Percentiles rank a stretch among this genome's conserved stretches.
These are phyloP conservation scores for Lentinula raphanica DNA, from an alignment of 768 basidiomycete genomes.

Conservation along the genomic window DNA sequence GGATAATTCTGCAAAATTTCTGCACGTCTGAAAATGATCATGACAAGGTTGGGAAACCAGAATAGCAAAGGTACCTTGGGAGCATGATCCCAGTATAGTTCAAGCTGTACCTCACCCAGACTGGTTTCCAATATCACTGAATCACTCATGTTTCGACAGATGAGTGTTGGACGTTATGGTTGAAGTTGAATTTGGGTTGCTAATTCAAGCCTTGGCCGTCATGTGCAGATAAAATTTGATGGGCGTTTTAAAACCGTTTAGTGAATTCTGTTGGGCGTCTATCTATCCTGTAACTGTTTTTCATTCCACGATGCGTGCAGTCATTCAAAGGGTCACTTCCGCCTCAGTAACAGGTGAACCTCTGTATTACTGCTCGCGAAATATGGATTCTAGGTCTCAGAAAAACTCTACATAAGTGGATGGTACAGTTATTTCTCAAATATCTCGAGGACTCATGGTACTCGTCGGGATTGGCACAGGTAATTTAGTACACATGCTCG, in stretches of 20 bases:
- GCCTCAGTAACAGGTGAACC: slow-evolving; percentile 78
- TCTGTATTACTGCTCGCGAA: not conserved
- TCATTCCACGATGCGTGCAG: slow-evolving; percentile 61
- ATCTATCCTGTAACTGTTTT: not conserved
- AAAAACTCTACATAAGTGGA: slow-evolving; percentile 52
- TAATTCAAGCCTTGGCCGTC: too few relatives aligned
- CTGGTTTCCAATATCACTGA: slow-evolving; percentile 78
- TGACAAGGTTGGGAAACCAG: slow-evolving; percentile 13
- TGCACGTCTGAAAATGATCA: slow-evolving; percentile 64
- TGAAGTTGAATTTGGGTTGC: too few relatives aligned
- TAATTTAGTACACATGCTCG: slow-evolving; percentile 22
- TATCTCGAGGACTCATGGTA: slow-evolving; percentile 83
- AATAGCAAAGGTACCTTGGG: slow-evolving; percentile 45
- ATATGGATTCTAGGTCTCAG: not conserved
- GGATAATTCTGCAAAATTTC: slow-evolving; percentile 91
- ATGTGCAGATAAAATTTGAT: too few relatives aligned
- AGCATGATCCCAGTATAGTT: slow-evolving; percentile 91
- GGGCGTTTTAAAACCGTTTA: too few relatives aligned
- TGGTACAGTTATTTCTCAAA: slow-evolving; percentile 70
- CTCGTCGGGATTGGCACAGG: slow-evolving; percentile 85
- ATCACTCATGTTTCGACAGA: slow-evolving; percentile 24
- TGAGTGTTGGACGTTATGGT: not conserved
- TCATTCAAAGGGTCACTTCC: slow-evolving; percentile 76
- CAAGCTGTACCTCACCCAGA: slow-evolving; percentile 81
- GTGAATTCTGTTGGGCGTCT: too few relatives aligned